Evolutionary conservation across 306 rosid species (phyloP).

Genomic region (Nissolia schottii): DNA sequence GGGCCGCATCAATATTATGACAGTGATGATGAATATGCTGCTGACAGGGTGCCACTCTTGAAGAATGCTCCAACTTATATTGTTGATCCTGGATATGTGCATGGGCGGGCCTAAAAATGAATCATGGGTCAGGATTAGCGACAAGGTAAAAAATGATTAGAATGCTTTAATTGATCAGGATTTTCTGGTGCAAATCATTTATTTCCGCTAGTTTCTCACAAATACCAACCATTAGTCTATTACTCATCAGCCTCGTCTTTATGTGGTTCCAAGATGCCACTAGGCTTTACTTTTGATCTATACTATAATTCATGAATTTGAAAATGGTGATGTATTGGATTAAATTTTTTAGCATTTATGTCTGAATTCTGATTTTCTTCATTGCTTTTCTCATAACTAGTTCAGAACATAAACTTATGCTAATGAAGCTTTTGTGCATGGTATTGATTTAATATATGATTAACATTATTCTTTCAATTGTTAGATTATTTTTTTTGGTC

Average conservation of each 20-base stretch:
- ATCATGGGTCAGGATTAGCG: slow-evolving; percentile 41
- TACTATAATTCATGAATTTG: slow-evolving; percentile 2
- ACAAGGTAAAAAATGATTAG: slow-evolving; percentile 43
- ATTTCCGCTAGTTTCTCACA: background rate
- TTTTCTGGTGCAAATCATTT: background rate
- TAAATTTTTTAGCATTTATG: background rate
- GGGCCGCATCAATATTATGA: slow-evolving; percentile 70
- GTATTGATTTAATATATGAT: background rate
- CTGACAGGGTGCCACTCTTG: slow-evolving; percentile 67
- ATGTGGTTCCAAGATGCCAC: background rate
- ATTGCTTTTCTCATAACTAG: background rate
- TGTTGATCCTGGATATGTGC: slow-evolving; percentile 55
- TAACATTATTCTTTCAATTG: background rate
- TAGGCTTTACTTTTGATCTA: slow-evolving; percentile 7
- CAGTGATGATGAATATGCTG: slow-evolving; percentile 64
- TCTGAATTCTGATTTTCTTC: background rate
- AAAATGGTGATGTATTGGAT: background rate
- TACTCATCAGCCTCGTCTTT: background rate
- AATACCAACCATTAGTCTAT: background rate
- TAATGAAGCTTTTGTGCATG: background rate
- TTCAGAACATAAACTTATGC: background rate
- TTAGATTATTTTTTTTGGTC: too few relatives aligned
- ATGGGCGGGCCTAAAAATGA: slow-evolving; percentile 39
- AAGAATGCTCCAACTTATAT: slow-evolving; percentile 60
- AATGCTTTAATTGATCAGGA: background rate